Conservation (phyloP, 2,329 filamentous ascomycete genomes). For the Phialophora expanda region DNA sequence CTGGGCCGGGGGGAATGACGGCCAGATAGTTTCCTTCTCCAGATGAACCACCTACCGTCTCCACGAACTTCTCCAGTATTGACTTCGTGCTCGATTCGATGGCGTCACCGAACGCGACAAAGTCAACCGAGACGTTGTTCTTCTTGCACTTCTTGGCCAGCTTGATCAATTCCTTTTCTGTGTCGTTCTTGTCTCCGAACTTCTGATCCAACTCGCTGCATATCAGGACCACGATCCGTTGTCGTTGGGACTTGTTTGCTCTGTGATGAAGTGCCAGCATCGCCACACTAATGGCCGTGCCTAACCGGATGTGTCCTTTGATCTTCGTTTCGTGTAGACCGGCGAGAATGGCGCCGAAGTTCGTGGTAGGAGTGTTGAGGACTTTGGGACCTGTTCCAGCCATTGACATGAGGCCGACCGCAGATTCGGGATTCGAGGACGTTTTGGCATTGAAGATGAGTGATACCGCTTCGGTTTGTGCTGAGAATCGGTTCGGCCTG, state of each 20-base stretch:
- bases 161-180: conserved; percentile 84
- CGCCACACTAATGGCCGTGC: conserved; percentile 93
- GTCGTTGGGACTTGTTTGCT: conserved; percentile 94
- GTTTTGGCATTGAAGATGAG: conserved; percentile 96
- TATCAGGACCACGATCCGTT: conserved; percentile 95
- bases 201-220: conserved; percentile 75
- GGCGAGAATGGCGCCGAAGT: conserved; percentile 93
- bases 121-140: conserved; percentile 89
- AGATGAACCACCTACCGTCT: conserved; percentile 76
- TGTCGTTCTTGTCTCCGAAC: conserved; percentile 62
- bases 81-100: conserved; percentile 79
- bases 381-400: conserved; percentile 97
- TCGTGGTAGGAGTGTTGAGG: conserved; percentile 91
- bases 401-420: conserved; percentile 98
- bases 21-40: conserved; percentile 90
- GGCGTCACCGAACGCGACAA: conserved; percentile 91
- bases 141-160: conserved; percentile 99
- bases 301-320: conserved; percentile 82
- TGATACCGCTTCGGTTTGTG: conserved; percentile 92
- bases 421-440: conserved; percentile 92
- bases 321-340: conserved; percentile 95
- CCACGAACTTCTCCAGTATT: conserved; percentile 92
- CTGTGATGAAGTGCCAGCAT: conserved; percentile 93
- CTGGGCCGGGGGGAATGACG: conserved; percentile 86
- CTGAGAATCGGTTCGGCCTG: conserved; percentile 91